phyloP scores from a whole-genome alignment of 83 land plant species.

The Thuja plicata region DNA sequence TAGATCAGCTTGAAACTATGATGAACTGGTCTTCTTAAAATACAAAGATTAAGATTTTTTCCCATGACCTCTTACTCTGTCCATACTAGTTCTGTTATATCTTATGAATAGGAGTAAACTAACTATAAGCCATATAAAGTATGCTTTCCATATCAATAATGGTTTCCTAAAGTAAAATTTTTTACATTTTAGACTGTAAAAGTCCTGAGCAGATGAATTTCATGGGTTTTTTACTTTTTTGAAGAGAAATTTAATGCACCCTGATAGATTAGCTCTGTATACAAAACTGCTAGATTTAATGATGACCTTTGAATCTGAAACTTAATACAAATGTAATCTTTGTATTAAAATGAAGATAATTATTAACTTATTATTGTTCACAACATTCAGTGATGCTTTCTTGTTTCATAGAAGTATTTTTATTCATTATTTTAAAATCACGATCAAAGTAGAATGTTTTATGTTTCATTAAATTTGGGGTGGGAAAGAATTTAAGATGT shows the following conservation, averaged over 20 bases:
- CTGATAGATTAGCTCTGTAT: background rate
- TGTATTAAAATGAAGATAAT: background rate
- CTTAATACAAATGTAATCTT: background rate
- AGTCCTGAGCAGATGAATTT: background rate
- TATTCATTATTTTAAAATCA: background rate
- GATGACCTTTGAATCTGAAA: background rate
- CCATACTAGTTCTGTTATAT: background rate
- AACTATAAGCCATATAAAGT: background rate
- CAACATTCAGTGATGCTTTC: background rate
- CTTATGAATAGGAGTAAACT: background rate
- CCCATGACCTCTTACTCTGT: background rate
- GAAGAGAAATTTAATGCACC: background rate
- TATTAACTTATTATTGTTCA: background rate
- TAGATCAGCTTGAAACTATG: background rate
- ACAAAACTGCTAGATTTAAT: background rate
- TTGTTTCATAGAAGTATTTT: background rate
- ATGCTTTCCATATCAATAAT: background rate
- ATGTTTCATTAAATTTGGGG: background rate
- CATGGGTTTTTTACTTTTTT: background rate
- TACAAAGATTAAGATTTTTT: background rate
- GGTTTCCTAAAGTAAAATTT: background rate
- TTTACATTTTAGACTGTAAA: background rate
- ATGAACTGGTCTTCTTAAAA: background rate
- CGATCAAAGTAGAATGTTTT: background rate
- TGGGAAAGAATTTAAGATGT: background rate